Base-by-base conservation (phyloP, 75 land plant genomes). In the Adiantum capillusveneris region DNA sequence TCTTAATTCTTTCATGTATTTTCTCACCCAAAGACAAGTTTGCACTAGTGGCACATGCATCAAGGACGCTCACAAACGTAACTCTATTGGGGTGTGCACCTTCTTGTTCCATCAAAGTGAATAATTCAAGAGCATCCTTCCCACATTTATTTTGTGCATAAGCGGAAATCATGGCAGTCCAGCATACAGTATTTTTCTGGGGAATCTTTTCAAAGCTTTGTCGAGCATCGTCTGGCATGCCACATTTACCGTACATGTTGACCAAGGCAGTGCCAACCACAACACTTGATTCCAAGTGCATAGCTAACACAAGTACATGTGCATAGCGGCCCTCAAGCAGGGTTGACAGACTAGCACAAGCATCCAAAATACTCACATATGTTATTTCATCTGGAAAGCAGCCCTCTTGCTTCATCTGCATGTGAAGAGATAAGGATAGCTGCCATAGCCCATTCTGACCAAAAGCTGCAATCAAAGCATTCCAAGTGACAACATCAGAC, bases 201-300 rank as follows among this genome's bases (percentile, higher is more conserved):
- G 22, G 16, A 25, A 62, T 50, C 26, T 44, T 25, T 17, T 39
- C 58, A 39, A 81, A 81, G 14, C 66, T 51, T 43, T 41, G 71
- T 5, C 29, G 29, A 41, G 75, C 77, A 13, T 55, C 31, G 21
- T 20, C 70, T 44, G 66, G 17, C 0, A 62, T 61, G 17, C 65
- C 44, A 59, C 64, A 73, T 48, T 60, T 73, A 11, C 61, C 65
- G 43, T 81, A 81, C 77, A 76, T 77, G 20, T 66, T 76, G 51
- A 81, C 25, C 21, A 81, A 19, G 12, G 77, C 45, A 29, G 72
- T 81, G 13, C 64, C 76, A 11, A 65, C 71, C 22, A 71, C 61
- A 21, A 76, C 76, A 41, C 54, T 14, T 46, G 18, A n/a, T 46
- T 46, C 50, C 50, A 46, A 17, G 37, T 34, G 37, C 37, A 34